phyloP scores from a whole-genome alignment of 495 filamentous ascomycete genomes.

The Pyronema omphalodes region DNA sequence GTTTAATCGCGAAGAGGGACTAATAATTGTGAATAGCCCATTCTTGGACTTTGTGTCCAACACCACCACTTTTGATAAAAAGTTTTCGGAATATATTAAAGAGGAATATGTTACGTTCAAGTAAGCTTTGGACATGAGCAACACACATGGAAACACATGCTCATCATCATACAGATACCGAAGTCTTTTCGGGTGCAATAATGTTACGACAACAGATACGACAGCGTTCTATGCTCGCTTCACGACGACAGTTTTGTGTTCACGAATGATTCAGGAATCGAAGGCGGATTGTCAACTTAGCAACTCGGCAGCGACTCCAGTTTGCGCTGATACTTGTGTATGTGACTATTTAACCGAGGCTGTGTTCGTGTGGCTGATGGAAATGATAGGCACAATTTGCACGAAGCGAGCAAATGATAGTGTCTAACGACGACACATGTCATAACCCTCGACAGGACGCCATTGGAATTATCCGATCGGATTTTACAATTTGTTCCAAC shows the following conservation, averaged over 20 bases:
- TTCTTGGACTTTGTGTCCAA: slow-evolving; percentile 71
- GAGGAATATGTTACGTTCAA: slow-evolving; percentile 55
- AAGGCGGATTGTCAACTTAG: slow-evolving; percentile 49
- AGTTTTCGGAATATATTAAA: slow-evolving; percentile 52
- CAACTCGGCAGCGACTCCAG: slow-evolving; percentile 42
- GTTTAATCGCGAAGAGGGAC: background rate
- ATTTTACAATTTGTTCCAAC: slow-evolving; percentile 76
- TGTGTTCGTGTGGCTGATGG: background rate
- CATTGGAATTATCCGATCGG: slow-evolving; percentile 63
- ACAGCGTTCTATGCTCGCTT: slow-evolving; percentile 80
- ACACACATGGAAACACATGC: slow-evolving; percentile 3
- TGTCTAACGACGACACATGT: slow-evolving; percentile 57
- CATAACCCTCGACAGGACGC: slow-evolving; percentile 41
- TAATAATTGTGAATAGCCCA: slow-evolving; percentile 37
- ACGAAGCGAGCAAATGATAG: slow-evolving; percentile 67
- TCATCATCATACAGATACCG: slow-evolving; percentile 41
- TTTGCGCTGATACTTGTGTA: slow-evolving; percentile 87
- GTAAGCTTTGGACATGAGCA: slow-evolving; percentile 32
- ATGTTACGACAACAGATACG: slow-evolving; percentile 49
- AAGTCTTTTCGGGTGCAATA: slow-evolving; percentile 59
- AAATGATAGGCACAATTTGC: slow-evolving; percentile 53
- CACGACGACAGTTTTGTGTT: slow-evolving; percentile 84
- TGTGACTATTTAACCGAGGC: slow-evolving; percentile 27
- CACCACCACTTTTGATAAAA: slow-evolving; percentile 56
- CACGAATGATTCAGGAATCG: slow-evolving; percentile 85